Percentiles rank a stretch among this genome's conserved stretches.
phyloP scores from a whole-genome alignment of 2,329 filamentous ascomycete species.

The Sarocladium oryzae region DNA sequence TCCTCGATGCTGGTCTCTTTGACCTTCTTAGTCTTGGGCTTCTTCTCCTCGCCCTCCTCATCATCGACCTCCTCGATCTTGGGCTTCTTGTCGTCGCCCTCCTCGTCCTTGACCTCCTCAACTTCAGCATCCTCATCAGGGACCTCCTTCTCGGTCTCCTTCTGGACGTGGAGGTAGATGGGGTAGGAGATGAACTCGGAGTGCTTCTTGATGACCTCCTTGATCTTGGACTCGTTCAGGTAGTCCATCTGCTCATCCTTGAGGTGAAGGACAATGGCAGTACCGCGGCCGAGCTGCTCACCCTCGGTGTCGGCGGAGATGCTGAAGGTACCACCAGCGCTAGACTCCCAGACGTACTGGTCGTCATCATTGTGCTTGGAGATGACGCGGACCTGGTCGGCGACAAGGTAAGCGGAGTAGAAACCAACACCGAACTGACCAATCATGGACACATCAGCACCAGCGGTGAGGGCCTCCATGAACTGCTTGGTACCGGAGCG shows the following conservation, averaged over 20 bases:
- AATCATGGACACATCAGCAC: constrained; percentile 99
- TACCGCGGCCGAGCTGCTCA: constrained; percentile 85
- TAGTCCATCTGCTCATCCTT: constrained; percentile 99
- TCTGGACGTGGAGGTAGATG: constrained; percentile 99
- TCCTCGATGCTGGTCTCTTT: constrained; percentile 99
- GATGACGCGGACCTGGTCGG: constrained; percentile 89
- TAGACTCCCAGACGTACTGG: constrained; percentile 99
- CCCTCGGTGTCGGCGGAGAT: constrained; percentile 86
- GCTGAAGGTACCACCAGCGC: constrained; percentile 94
- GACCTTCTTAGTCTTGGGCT: constrained; percentile 98
- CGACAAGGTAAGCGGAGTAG: constrained; percentile 99
- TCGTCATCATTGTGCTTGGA: constrained; percentile 99
- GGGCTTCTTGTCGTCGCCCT: constrained; percentile 86
- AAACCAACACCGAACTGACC: constrained; percentile 99
- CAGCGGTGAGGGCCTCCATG: constrained; percentile 98
- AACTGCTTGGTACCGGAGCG: constrained; percentile 99
- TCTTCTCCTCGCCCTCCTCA: constrained; percentile 82
- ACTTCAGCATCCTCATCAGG: constrained; percentile 89
- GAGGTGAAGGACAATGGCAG: constrained; percentile 96
- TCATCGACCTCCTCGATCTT: constrained; percentile 91
- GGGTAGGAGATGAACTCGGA: constrained; percentile 99
- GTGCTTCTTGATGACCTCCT: constrained; percentile 99
- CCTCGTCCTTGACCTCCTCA: constrained; percentile 55
- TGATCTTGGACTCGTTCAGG: constrained; percentile 97
- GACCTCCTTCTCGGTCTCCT: constrained; percentile 99